Conservation (phyloP, 169 alveolate genomes). For the Plasmodium malariae region DNA sequence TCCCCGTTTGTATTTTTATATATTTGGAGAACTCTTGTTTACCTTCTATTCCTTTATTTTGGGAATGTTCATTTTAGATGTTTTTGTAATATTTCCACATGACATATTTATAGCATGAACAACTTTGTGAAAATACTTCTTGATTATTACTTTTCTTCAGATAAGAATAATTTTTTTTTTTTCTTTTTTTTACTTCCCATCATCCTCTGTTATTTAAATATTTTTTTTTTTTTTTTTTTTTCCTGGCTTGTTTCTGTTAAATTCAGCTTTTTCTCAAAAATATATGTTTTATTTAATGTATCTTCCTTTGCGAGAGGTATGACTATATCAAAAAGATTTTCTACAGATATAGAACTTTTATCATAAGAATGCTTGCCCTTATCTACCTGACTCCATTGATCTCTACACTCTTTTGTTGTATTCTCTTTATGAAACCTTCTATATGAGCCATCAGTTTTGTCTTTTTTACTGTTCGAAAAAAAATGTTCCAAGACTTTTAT, state of each 20-base stretch:
- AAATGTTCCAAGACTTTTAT: conserved; percentile 20
- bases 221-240: background rate
- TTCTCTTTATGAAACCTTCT: background rate
- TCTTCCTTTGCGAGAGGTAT: background rate
- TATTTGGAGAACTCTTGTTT: too few species aligned
- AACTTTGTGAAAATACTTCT: background rate
- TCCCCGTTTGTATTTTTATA: too few species aligned
- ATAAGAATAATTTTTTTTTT: background rate
- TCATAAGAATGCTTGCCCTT: background rate
- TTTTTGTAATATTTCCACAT: background rate
- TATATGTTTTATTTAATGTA: background rate
- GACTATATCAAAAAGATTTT: conserved; percentile 27
- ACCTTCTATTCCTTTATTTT: too few species aligned
- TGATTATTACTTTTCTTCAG: too few species aligned
- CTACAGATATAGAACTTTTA: conserved; percentile 6
- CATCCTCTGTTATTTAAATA: background rate
- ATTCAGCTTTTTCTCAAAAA: too few species aligned
- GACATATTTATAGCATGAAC: background rate
- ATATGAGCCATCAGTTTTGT: background rate
- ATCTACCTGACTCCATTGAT: conserved; percentile 1
- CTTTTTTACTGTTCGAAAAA: background rate
- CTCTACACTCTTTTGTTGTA: background rate
- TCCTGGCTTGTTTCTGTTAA: background rate
- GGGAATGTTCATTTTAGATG: conserved; percentile 7
- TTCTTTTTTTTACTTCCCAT: background rate